Evolutionary conservation across 805 yeast genomes (phyloP).

Genomic region (Candida insectorum): DNA sequence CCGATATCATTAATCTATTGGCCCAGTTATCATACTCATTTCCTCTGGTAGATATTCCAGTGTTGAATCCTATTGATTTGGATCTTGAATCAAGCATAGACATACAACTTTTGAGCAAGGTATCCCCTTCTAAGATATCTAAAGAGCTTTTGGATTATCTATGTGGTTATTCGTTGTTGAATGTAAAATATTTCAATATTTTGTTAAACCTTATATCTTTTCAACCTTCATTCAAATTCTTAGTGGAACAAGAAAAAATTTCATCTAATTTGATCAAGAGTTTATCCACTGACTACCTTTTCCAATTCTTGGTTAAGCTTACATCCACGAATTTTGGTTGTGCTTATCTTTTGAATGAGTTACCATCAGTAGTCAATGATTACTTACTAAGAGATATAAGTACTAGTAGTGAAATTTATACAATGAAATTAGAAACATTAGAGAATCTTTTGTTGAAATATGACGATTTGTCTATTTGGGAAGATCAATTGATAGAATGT

Average conservation of each 20-base stretch:
- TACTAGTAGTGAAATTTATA: constrained; percentile 23
- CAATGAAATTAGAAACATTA: constrained; percentile 19
- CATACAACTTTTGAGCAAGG: constrained; percentile 16
- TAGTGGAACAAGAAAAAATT: constrained; percentile 9
- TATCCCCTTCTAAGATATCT: constrained; percentile 11
- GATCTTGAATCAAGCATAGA: constrained; percentile 14
- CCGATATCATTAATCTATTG: constrained; percentile 20
- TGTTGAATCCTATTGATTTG: constrained; percentile 18
- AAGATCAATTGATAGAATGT: constrained; percentile 14
- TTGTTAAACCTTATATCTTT: constrained; percentile 21
- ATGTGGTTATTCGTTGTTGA: constrained; percentile 11
- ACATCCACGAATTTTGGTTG: constrained; percentile 17
- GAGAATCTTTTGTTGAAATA: constrained; percentile 18
- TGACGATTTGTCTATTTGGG: constrained; percentile 20
- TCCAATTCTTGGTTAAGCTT: constrained; percentile 16
- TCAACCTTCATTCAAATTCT: constrained; percentile 13
- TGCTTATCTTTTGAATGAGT: constrained; percentile 17
- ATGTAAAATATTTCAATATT: constrained; percentile 21
- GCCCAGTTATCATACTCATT: constrained; percentile 17
- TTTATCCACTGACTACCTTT: constrained; percentile 17
- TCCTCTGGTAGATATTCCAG: constrained; percentile 5
- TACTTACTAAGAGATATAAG: constrained; percentile 15
- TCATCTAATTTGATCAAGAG: constrained; percentile 8
- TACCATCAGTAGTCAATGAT: constrained; percentile 23
- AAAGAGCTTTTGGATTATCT: constrained; percentile 10